phyloP scores from a whole-genome alignment of 225 moss, liverwort and hornwort genomes.

The Anthoceros angustus region DNA sequence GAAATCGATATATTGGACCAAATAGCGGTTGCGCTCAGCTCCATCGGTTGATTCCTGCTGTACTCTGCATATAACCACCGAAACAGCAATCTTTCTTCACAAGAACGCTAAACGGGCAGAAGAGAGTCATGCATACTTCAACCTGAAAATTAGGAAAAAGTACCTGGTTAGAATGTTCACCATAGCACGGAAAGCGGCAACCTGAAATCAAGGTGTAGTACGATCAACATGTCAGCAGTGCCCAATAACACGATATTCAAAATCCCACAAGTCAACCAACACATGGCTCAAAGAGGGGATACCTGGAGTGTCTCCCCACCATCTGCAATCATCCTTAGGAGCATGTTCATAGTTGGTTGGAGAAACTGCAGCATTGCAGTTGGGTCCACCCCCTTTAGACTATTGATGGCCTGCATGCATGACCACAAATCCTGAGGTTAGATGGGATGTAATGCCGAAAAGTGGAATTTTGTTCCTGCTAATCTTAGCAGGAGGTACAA shows the following conservation, averaged over 20 bases:
- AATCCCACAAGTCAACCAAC: neutral
- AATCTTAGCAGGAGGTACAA: neutral
- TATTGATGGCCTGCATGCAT: slow-evolving; percentile 58
- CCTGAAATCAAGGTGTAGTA: slow-evolving; percentile 26
- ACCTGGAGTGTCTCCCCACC: slow-evolving; percentile 95
- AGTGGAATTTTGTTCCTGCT: no score
- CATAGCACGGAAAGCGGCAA: slow-evolving; percentile 94
- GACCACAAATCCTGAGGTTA: neutral
- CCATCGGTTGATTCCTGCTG: slow-evolving; percentile 80
- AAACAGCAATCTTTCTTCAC: neutral
- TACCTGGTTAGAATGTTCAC: slow-evolving; percentile 93
- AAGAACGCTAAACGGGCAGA: neutral
- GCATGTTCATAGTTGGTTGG: slow-evolving; percentile 88
- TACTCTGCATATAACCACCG: slow-evolving; percentile 31
- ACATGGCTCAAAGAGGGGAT: neutral
- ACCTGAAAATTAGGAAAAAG: neutral
- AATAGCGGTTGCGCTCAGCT: slow-evolving; percentile 57
- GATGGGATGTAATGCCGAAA: neutral
- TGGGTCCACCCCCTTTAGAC: slow-evolving; percentile 76
- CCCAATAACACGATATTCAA: neutral
- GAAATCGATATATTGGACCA: slow-evolving; percentile 90
- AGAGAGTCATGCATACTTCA: neutral
- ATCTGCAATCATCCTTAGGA: slow-evolving; percentile 88
- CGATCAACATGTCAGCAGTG: neutral
- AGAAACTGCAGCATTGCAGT: slow-evolving; percentile 79